Percentiles rank a stretch among this genome's conserved stretches.
These are phyloP conservation scores for Yarrowia sp. DNA, from an alignment of 805 yeast species.

Conservation along the genomic window DNA sequence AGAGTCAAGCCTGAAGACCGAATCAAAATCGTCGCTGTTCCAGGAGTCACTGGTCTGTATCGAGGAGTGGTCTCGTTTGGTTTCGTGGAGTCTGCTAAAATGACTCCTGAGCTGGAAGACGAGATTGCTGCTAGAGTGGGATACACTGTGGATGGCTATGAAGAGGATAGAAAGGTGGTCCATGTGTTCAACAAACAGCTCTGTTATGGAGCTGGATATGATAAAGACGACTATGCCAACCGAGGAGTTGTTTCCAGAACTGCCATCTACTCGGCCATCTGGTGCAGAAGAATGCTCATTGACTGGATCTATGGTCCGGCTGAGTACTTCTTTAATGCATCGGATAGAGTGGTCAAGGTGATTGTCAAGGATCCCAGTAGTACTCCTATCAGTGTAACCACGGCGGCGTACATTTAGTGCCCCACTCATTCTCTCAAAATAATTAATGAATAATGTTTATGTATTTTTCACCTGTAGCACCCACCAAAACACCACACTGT, in stretches of 20 bases:
- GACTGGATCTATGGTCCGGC: conserved; percentile 24
- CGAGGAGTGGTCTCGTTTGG: conserved; percentile 52
- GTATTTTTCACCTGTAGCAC: neutral
- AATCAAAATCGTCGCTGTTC: conserved; percentile 43
- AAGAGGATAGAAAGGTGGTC: conserved; percentile 10
- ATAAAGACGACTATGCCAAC: conserved; percentile 1
- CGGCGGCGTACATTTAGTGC: conserved; percentile 4
- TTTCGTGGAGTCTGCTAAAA: conserved; percentile 38
- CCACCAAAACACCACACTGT: no score
- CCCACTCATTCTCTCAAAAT: no score
- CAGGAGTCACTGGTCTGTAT: conserved; percentile 47
- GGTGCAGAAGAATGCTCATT: conserved; percentile 18
- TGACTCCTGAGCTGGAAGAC: conserved; percentile 13
- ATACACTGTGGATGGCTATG: conserved; percentile 1
- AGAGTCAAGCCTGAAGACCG: conserved; percentile 44
- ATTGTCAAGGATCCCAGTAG: conserved; percentile 16
- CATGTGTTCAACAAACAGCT: conserved; percentile 24
- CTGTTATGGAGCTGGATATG: conserved; percentile 14
- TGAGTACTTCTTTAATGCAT: conserved; percentile 23
- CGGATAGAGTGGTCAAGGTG: conserved; percentile 8
- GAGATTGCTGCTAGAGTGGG: conserved; percentile 13
- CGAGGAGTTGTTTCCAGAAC: neutral
- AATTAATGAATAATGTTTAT: neutral
- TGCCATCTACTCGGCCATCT: conserved; percentile 13
- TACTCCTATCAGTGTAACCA: conserved; percentile 10